Evolutionary conservation across 805 yeast species (phyloP), one percentile per base, ranked within the genome.

Genomic region (Wickerhamiella musiphila): DNA sequence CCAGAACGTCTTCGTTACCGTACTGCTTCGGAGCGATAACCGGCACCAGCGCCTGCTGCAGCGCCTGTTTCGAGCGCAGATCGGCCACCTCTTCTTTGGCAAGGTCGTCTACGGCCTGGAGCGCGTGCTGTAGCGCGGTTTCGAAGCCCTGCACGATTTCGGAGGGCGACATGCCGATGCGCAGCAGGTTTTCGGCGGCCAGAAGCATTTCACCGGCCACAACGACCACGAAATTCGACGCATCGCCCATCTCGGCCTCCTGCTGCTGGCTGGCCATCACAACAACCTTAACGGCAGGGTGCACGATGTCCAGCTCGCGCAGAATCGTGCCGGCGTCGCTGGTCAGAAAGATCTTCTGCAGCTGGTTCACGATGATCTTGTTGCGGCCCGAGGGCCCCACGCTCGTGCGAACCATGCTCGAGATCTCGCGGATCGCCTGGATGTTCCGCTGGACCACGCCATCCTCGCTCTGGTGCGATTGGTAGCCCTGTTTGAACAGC

Each of bases 251-350:
- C 62, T 86, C 98, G 45, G 72, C 68, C 54, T 90, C 94, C 59
- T 90, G 98, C 61, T 90, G 98, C 53, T 86, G 79, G 10, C 93
- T 73, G 14, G 96, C 93, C 95, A 83, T 83, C 34, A 86, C 90
- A 40, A 90, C 67, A 29, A 90, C 71, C 56, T 86, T 90, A 8
- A 90, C 98, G 3, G 94, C 96, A 5, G 98, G 98, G 53, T 86
- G 96, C 29, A 90, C 83, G 43, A 86, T 82, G 40, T 86, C 95
- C 35, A 86, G 62, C 55, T 90, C 96, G 43, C 77, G 70, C 38
- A 90, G 64, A 75, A 90, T 90, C 6, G 98, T 90, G 23, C 95
- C 94, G n/a, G 96, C 95, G 54, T 90, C 98, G 45, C 81, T 81
- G 26, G 96, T 90, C 40, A 90, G 70, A 53, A 83, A 81, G 16